Percentiles rank a stretch among this genome's conserved stretches.
phyloP scores from a whole-genome alignment of 202 grass and related monocot genomes.

The Elaeis oleifera region DNA sequence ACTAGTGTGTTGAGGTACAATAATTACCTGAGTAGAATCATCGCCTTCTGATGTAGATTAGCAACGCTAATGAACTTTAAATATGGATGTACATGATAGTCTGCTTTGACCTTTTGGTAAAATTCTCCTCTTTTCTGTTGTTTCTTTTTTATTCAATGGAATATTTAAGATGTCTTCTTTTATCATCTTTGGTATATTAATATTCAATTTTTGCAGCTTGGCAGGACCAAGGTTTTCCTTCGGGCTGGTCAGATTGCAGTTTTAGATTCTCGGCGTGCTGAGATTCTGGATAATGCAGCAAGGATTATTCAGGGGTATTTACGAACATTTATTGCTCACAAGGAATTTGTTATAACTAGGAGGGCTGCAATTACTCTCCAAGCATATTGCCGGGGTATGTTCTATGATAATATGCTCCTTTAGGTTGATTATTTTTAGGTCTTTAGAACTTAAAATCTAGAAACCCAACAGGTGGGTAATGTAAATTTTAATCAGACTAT shows the following conservation, averaged over 20 bases:
- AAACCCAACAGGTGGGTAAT: too few relatives aligned
- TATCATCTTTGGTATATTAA: background rate
- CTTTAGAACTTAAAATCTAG: background rate
- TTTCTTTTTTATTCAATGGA: too few relatives aligned
- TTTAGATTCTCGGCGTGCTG: constrained; percentile 63
- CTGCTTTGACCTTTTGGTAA: too few relatives aligned
- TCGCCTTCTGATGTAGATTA: too few relatives aligned
- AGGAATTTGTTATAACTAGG: constrained; percentile 43
- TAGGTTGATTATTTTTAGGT: background rate
- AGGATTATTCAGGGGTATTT: constrained; percentile 51
- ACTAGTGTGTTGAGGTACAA: too few relatives aligned
- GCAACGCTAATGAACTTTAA: too few relatives aligned
- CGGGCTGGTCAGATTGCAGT: constrained; percentile 81
- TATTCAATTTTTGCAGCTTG: constrained; percentile 51
- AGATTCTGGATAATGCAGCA: constrained; percentile 60
- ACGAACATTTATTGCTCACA: constrained; percentile 44
- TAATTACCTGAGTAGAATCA: too few relatives aligned
- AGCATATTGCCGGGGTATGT: constrained; percentile 62
- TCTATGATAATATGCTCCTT: background rate
- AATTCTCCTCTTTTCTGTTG: too few relatives aligned
- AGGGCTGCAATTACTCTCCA: constrained; percentile 53
- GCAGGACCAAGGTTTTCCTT: constrained; percentile 77
- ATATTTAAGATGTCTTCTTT: too few relatives aligned
- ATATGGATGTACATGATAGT: too few relatives aligned
- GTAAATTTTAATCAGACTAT: too few relatives aligned